Base-by-base conservation (phyloP, 371 early-diverging fungal species). In the Polyrhizophydium stewartii region DNA sequence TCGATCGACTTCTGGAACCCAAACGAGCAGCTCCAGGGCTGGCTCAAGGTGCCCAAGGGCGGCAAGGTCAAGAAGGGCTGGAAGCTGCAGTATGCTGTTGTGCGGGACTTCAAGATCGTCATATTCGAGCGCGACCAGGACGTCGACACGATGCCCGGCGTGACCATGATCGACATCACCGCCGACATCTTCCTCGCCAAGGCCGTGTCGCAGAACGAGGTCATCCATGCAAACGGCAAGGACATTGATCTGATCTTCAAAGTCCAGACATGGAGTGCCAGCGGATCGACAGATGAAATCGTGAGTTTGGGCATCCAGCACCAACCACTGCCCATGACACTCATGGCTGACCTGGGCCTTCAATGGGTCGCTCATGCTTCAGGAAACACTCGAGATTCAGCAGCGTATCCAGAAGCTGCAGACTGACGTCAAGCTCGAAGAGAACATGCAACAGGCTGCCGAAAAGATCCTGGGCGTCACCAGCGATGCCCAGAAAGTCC, bases 181-280 rank as follows among this genome's bases (percentile, higher is more conserved):
- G 58, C 68, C 22, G 76, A 76, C 49, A 67, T 78, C 24, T 81
- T 81, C 58, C 45, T 72, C 25, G 78, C 59, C 19, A 63, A 66
- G 40, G n/a, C 58, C 1, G 81, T 81, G 6, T 53, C 70, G 10
- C 81, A 81, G 47, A 76, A 76, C 56, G 81, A 81, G 61, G 66
- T 81, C 16, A 81, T 81, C 55, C 81, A 81, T 55, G 75, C 74
- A 22, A 73, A 62, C 53, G 65, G 68, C 30, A 65, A 67, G 25
- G 74, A 76, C 45, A 75, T 81, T 45, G 81, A 81, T 40, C 70
- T 63, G 49, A 75, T 81, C 40, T 78, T 81, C 70, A 77, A 77
- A 56, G 66, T 81, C 50, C 78, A 71, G 50, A 50, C 63, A 3
- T 47, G 62, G 1, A 49, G 22, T 37, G 51, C 56, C 12, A 7